phyloP scores from a whole-genome alignment of 495 filamentous ascomycete genomes.

The Hypoxylon lienhwacheense region DNA sequence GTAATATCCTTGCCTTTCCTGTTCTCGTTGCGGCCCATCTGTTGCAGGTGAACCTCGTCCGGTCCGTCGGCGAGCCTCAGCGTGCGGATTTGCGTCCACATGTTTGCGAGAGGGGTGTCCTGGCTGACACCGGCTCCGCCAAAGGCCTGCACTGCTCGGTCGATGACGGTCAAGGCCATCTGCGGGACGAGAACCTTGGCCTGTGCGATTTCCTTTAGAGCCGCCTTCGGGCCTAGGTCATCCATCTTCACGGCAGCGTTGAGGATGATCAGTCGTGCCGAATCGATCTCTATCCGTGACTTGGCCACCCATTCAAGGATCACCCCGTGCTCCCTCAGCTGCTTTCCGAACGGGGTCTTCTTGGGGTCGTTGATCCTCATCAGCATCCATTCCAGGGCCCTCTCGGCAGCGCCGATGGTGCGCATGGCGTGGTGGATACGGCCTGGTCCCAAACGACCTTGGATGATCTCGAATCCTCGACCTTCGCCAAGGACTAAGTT shows the following conservation, averaged over 20 bases:
- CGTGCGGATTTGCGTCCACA: slow-evolving; percentile 85
- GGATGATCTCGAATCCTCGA: slow-evolving; percentile 95
- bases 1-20: slow-evolving; percentile 64
- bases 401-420: slow-evolving; percentile 81
- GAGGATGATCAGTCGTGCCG: slow-evolving; percentile 80
- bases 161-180: slow-evolving; percentile 76
- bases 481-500: slow-evolving; percentile 88
- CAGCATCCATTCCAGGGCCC: slow-evolving; percentile 85
- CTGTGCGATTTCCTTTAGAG: slow-evolving; percentile 81
- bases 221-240: slow-evolving; percentile 73
- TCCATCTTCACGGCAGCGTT: slow-evolving; percentile 93
- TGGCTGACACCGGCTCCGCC: slow-evolving; percentile 86
- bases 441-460: slow-evolving; percentile 86
- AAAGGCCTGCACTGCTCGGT: slow-evolving; percentile 83
- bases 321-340: slow-evolving; percentile 78
- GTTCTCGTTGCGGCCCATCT: slow-evolving; percentile 85
- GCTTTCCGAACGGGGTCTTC: slow-evolving; percentile 83
- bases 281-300: slow-evolving; percentile 87
- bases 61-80: slow-evolving; percentile 86
- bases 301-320: slow-evolving; percentile 93
- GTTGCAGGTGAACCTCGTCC: slow-evolving; percentile 92
- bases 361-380: slow-evolving; percentile 84
- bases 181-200: slow-evolving; percentile 83
- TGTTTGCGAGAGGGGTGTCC: slow-evolving; percentile 83
- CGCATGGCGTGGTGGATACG: slow-evolving; percentile 96